Evolutionary conservation across 352 stramenopile genomes (phyloP).

Genomic region (Pythium brassicae): DNA sequence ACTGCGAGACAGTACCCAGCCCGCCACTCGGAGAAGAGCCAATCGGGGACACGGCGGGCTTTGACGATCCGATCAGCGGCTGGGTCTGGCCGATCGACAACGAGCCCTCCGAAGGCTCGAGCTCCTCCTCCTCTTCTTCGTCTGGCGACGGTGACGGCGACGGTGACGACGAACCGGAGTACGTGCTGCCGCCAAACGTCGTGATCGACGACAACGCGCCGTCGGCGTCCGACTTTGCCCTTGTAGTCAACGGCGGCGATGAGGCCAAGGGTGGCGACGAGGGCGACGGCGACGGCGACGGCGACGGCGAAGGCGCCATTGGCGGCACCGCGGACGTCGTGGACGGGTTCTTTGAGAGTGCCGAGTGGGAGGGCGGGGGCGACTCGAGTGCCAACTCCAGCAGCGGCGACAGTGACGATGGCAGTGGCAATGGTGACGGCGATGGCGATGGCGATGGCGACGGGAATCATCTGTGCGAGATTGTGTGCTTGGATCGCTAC

Average conservation of each 20-base stretch:
- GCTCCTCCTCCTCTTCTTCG: neutral
- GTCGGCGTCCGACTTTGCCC: neutral
- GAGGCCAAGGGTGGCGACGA: neutral
- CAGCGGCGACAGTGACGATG: neutral
- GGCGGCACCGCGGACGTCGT: neutral
- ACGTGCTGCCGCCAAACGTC: neutral
- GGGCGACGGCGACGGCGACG: neutral
- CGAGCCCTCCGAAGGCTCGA: too few relatives aligned
- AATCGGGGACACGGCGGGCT: neutral
- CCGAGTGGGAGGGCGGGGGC: neutral
- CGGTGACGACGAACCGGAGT: neutral
- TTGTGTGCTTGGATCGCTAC: conserved; percentile 8
- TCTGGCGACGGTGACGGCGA: neutral
- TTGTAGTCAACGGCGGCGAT: neutral
- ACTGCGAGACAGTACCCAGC: too few relatives aligned
- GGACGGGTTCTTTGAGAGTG: neutral
- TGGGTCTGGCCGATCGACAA: neutral
- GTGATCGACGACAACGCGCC: conserved; percentile 6
- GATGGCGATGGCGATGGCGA: neutral
- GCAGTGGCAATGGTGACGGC: neutral
- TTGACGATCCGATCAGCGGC: neutral
- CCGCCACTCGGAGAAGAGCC: neutral
- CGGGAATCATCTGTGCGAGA: neutral
- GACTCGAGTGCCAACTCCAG: neutral
- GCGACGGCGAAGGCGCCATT: neutral